Percentiles rank a stretch among this genome's conserved stretches.
Evolutionary conservation across 1,139 yeast genomes (phyloP).

Genomic region (Debaryomyces fabryi): DNA sequence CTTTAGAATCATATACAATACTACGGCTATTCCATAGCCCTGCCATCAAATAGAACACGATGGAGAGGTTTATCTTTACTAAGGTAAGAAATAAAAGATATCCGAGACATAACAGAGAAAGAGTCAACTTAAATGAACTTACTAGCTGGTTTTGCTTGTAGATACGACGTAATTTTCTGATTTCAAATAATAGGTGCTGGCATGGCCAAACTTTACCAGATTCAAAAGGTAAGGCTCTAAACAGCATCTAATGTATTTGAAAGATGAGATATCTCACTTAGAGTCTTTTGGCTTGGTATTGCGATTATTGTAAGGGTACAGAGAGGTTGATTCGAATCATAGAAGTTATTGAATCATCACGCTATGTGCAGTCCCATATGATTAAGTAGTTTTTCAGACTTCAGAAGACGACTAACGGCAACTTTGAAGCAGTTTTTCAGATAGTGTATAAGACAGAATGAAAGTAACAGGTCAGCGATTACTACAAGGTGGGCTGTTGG

Average conservation of each 20-base stretch:
- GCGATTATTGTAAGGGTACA: not conserved
- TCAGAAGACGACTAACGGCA: not conserved
- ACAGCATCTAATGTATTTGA: not conserved
- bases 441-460: not conserved
- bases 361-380: not conserved
- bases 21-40: not conserved
- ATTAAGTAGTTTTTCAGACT: conserved; percentile 3
- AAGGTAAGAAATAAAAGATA: not conserved
- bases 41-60: not conserved
- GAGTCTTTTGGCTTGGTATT: not conserved
- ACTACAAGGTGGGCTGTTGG: not conserved
- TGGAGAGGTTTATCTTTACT: not conserved
- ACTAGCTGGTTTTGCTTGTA: not conserved
- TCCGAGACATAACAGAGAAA: not conserved
- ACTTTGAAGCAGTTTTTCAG: not conserved
- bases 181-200: not conserved
- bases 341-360: not conserved
- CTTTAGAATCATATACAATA: not conserved
- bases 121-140: not conserved
- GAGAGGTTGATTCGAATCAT: not conserved
- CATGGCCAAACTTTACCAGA: not conserved
- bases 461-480: not conserved
- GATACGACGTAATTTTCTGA: not conserved
- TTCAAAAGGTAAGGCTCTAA: not conserved
- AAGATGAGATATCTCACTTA: not conserved